Percentiles rank a stretch among this genome's conserved stretches.
Evolutionary conservation across 2,329 filamentous ascomycete genomes (phyloP).

Genomic region (Fusarium sp.): DNA sequence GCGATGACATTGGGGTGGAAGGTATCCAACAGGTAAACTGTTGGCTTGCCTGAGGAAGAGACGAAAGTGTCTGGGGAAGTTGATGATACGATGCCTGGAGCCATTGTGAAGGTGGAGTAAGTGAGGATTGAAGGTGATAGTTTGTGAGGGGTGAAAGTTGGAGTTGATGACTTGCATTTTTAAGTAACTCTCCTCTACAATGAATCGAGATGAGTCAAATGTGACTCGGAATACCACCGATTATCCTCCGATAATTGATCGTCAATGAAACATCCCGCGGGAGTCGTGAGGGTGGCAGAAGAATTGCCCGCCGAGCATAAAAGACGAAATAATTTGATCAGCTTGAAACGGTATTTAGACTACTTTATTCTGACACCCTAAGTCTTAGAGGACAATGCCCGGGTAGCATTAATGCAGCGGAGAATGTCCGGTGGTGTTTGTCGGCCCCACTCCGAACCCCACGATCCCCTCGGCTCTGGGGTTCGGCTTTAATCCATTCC

Average conservation of each 20-base stretch:
- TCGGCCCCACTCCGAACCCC: constrained; percentile 29
- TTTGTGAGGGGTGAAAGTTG: neutral
- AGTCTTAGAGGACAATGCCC: neutral
- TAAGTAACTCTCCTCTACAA: neutral
- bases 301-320: too few relatives aligned
- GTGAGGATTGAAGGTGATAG: neutral
- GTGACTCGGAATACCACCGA: neutral
- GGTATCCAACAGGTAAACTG: constrained; percentile 54
- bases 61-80: neutral
- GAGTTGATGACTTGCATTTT: constrained; percentile 12
- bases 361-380: neutral
- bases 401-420: neutral
- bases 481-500: neutral
- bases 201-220: neutral
- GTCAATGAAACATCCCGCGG: neutral
- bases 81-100: constrained; percentile 16
- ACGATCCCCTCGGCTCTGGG: neutral
- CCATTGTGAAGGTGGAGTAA: neutral
- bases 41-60: constrained; percentile 45
- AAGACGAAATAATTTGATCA: neutral
- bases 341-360: fast-evolving
- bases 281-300: neutral
- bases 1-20: constrained; percentile 52
- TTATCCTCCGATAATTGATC: neutral
- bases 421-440: neutral